Conservation (phyloP, 2,329 filamentous ascomycete species). For the Arthrobotrys musiformis region DNA sequence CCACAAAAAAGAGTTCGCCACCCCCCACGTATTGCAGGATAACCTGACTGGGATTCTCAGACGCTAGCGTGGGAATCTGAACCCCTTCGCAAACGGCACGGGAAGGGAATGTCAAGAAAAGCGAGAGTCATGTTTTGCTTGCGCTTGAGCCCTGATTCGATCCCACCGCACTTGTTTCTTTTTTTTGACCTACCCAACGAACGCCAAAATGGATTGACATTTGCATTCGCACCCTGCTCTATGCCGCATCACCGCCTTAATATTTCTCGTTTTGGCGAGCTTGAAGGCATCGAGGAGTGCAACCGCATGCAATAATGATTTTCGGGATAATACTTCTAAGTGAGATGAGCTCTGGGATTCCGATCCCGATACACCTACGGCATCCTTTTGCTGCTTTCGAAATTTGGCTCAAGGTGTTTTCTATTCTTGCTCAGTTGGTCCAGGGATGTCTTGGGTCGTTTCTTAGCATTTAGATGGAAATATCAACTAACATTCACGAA, state of each 20-base stretch:
- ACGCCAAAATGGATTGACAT: constrained; percentile 5
- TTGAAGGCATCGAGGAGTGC: constrained; percentile 3
- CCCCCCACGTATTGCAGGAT: too few species aligned
- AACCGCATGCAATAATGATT: too few species aligned
- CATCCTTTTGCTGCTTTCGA: not conserved
- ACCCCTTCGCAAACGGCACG: constrained; percentile 10
- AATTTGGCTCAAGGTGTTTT: not conserved
- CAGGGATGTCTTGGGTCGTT: not conserved
- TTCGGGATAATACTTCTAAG: not conserved
- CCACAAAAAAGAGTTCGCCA: not conserved
- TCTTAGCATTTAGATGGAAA: not conserved
- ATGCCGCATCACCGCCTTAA: constrained; percentile 1
- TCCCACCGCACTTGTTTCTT: not conserved
- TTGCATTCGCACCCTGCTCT: constrained; percentile 20
- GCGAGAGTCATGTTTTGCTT: constrained; percentile 32
- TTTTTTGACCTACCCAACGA: not conserved
- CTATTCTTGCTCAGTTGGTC: too few species aligned
- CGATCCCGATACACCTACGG: not conserved
- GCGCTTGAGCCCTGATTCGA: not conserved
- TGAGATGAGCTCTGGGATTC: not conserved
- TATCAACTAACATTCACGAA: constrained; percentile 12
- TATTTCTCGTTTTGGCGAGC: not conserved
- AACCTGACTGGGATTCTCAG: not conserved
- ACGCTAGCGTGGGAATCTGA: not conserved
- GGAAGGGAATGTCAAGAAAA: constrained; percentile 19